Base-by-base conservation (phyloP, 1,284 basidiomycete genomes). In the Cystobasidium sp. region DNA sequence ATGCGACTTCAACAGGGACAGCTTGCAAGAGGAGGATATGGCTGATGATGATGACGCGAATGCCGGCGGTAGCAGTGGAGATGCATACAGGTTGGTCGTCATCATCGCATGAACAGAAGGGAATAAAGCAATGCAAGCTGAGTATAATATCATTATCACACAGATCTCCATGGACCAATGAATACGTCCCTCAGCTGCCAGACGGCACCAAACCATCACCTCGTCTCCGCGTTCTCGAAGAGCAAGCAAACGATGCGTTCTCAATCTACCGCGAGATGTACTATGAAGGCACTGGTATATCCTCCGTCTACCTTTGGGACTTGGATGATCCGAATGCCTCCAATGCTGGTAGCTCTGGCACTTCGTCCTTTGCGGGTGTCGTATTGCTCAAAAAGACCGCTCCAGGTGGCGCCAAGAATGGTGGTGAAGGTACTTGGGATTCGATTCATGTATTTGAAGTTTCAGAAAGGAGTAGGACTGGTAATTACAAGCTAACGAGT, bases 231-330 rank as follows among this genome's bases (percentile, higher is more conserved):
- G 91, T 95, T 80, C 86, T 99, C 43, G 97, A 99, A 83, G 88
- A 96, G 75, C 86, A 90, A 24, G 92, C 96, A 52, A 99, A 99
- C 81, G 91, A 94, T 77, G 95, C 94, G 0, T 99, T 99, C 80
- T 94, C 97, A 81, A 94, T 94, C 1, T 99, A 99, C 82, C 88
- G 95, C 58, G 94, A 98, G 83, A 89, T 98, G 93, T 95, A 82
- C 78, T 99, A 99, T 86, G 97, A 89, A 83, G 96, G 98, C 83
- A 94, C 95, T 6, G 97, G 97, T 5, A 89, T 93, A 1, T 97
- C 94, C n/a, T 94, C 92, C 20, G 96, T 97, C 18, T 99, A 97
- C 83, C 88, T 99, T 12, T 99, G 97, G 97, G 97, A 99, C 81
- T 86, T 96, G 22, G 95, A 97, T 74, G 94, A 97, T 77, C 93